Evolutionary conservation across 2,329 filamentous ascomycete species (phyloP), one percentile per base, ranked within the genome.

Genomic region (Fusarium penzigii): DNA sequence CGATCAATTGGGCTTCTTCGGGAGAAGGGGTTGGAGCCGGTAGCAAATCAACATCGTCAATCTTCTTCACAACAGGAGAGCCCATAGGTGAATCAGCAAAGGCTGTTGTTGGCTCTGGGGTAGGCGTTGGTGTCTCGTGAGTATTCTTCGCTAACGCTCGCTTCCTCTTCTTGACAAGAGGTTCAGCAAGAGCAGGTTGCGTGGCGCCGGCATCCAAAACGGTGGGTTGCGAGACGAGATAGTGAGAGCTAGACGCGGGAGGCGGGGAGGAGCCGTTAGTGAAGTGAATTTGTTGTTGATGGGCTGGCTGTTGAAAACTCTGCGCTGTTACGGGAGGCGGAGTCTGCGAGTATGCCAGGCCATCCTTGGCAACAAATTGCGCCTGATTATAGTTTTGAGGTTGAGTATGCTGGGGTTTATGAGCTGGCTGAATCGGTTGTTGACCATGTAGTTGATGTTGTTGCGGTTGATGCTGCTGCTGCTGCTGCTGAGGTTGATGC

Each of bases 81-180:
- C 72, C 71, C 17, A 58, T 55, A 2, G 68, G 58, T 1, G 68
- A 65, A 36, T 75, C 72, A 6, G 61, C 47, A 12, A 58, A 45
- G 10, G 52, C 40, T 9, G 48, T 44, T 10, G 56, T 50, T 40
- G 65, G 65, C 43, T 74, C 72, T 2, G 60, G 57, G 5, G 58
- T 60, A 6, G 59, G 57, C 1, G 57, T 52, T 7, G 60, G 50
- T 1, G 55, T 57, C 34, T 71, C 69, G 3, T 61, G 49, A 6
- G 57, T 59, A 38, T 48, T 62, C 57, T 69, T 75, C 2, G 56
- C 29, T 17, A 41, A 41, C 5, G 51, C 53, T 4, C 72, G 68
- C 55, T 76, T 76, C 39, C 72, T 70, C 62, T 73, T 75, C 61
- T 74, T 75, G 13, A 62, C 62, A 16, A 63, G 57, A 16, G 68